Conservation (phyloP, 2,329 filamentous ascomycete genomes). For the Alternaria sp. region DNA sequence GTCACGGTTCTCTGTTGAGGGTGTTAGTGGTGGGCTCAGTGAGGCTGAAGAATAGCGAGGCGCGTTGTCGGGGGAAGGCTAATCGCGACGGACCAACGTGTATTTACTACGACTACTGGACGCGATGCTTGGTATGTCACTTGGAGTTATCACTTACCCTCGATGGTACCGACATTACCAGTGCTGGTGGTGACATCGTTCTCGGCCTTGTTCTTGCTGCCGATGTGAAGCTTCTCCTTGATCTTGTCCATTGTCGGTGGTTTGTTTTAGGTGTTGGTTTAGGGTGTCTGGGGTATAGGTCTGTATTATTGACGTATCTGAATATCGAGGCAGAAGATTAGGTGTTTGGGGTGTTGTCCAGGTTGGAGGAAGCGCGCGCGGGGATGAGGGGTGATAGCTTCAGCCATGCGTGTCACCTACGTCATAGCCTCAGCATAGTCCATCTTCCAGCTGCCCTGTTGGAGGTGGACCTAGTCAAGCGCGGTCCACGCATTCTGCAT, state of each 20-base stretch:
- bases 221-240: conserved; percentile 49
- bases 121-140: neutral
- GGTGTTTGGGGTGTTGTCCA: conserved; percentile 13
- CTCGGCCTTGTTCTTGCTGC: conserved; percentile 42
- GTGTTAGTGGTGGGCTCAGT: neutral
- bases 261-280: neutral
- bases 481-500: conserved; percentile 10
- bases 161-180: conserved; percentile 28
- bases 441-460: conserved; percentile 19
- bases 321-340: conserved; percentile 2
- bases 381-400: conserved; percentile 22
- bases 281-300: conserved; percentile 1
- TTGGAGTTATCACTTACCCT: conserved; percentile 21
- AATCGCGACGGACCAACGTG: neutral
- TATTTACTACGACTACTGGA: neutral
- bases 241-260: conserved; percentile 42
- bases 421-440: conserved; percentile 21
- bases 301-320: neutral
- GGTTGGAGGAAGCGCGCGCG: conserved; percentile 13
- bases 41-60: neutral
- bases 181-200: conserved; percentile 23
- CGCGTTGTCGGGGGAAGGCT: neutral
- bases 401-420: conserved; percentile 26
- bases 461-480: conserved; percentile 14
- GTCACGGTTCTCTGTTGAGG: conserved; percentile 37